These are phyloP conservation scores for Ceratocystis cubensis DNA, from an alignment of 2,329 filamentous ascomycete species.

Conservation along the genomic window DNA sequence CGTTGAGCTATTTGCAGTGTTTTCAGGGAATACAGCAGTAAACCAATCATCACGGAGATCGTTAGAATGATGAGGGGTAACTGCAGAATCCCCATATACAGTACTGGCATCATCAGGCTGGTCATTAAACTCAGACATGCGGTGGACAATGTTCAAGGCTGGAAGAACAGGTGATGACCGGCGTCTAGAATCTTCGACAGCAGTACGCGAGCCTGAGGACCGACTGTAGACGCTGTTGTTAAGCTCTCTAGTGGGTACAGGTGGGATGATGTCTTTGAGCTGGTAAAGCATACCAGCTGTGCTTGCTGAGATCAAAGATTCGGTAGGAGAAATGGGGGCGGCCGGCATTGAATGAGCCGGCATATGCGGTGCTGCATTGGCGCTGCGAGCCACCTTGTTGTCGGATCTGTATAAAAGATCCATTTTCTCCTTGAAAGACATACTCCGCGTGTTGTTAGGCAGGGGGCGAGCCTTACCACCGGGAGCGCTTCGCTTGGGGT, in stretches of 20 bases:
- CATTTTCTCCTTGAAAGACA: slow-evolving; percentile 48
- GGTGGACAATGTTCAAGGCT: slow-evolving; percentile 27
- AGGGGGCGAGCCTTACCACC: slow-evolving; percentile 30
- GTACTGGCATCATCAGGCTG: slow-evolving; percentile 32
- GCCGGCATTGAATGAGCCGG: not conserved
- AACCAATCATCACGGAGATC: slow-evolving; percentile 31
- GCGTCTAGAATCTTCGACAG: slow-evolving; percentile 30
- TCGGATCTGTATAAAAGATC: slow-evolving; percentile 30
- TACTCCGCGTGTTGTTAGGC: slow-evolving; percentile 43
- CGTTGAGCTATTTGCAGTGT: not conserved
- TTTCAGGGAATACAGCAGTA: slow-evolving; percentile 6
- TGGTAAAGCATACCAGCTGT: slow-evolving; percentile 30
- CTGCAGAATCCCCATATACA: slow-evolving; percentile 39
- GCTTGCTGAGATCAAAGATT: slow-evolving; percentile 29
- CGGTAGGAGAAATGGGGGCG: slow-evolving; percentile 11
- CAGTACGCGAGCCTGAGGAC: slow-evolving; percentile 22
- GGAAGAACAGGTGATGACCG: slow-evolving; percentile 42
- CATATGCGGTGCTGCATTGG: slow-evolving; percentile 24
- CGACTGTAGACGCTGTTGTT: not conserved
- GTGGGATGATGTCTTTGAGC: slow-evolving; percentile 25
- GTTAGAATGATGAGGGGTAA: slow-evolving; percentile 37
- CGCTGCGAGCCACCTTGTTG: slow-evolving; percentile 19
- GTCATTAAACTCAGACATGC: slow-evolving; percentile 29
- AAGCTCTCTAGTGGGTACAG: slow-evolving; percentile 23
- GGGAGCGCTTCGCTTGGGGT: not conserved